Evolutionary conservation across 106 monocot genomes (phyloP).

Genomic region (Chionographis japonica): DNA sequence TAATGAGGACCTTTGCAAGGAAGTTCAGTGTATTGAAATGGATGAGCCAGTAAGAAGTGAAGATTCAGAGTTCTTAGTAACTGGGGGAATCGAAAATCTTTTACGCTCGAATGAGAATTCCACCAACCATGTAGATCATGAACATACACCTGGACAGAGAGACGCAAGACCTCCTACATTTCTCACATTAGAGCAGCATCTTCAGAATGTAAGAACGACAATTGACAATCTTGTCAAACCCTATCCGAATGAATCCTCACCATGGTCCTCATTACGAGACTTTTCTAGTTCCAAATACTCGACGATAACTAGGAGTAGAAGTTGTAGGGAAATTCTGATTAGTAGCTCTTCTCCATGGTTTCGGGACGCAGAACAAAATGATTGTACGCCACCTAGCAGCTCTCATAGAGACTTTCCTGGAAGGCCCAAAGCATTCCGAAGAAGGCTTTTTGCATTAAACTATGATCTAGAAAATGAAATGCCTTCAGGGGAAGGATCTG

Average conservation of each 20-base stretch:
- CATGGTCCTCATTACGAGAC: slow-evolving; percentile 16
- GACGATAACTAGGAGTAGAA: slow-evolving; percentile 61
- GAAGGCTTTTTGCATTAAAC: slow-evolving; percentile 32
- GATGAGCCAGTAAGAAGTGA: slow-evolving; percentile 36
- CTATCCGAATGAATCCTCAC: slow-evolving; percentile 23
- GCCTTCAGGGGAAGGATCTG: slow-evolving; percentile 28
- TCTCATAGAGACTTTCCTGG: slow-evolving; percentile 51
- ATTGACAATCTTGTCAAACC: slow-evolving; percentile 25
- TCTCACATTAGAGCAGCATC: slow-evolving; percentile 67
- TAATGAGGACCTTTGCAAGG: slow-evolving; percentile 73
- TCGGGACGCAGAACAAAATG: slow-evolving; percentile 26
- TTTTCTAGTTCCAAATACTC: slow-evolving; percentile 24
- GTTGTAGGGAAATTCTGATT: slow-evolving; percentile 48
- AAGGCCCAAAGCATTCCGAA: slow-evolving; percentile 40
- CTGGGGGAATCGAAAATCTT: slow-evolving; percentile 20
- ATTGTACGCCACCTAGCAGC: slow-evolving; percentile 59
- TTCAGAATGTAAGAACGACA: slow-evolving; percentile 43
- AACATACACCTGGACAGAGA: slow-evolving; percentile 1
- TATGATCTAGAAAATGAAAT: slow-evolving; percentile 31
- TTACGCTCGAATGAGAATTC: slow-evolving; percentile 4
- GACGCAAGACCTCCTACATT: slow-evolving; percentile 18
- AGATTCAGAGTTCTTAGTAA: slow-evolving; percentile 6
- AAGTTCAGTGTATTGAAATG: slow-evolving; percentile 82
- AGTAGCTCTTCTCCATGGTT: slow-evolving; percentile 32
- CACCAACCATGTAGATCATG: slow-evolving; percentile 2